Evolutionary conservation across 2,329 filamentous ascomycete genomes (phyloP).

Genomic region (Westerdykella aurantiaca): DNA sequence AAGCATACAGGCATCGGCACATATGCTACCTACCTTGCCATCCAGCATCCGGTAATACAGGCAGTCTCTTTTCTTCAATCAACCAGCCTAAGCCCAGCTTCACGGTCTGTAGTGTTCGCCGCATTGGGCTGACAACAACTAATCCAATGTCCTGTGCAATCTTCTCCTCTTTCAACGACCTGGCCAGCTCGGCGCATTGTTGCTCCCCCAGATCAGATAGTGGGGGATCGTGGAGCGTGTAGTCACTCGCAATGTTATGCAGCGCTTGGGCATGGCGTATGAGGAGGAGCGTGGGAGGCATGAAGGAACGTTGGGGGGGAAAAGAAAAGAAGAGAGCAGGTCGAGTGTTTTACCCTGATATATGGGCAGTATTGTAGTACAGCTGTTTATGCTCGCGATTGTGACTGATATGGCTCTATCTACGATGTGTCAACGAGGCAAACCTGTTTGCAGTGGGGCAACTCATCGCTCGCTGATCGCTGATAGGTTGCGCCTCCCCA

Average conservation of each 20-base stretch:
- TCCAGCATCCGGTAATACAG: slow-evolving; percentile 52
- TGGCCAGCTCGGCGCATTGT: slow-evolving; percentile 39
- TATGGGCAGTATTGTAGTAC: no score
- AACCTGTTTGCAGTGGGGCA: no score
- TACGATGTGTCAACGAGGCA: no score
- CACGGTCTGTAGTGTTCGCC: slow-evolving; percentile 60
- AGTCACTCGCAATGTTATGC: slow-evolving; percentile 42
- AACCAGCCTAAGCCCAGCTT: slow-evolving; percentile 55
- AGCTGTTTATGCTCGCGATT: no score
- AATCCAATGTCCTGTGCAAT: slow-evolving; percentile 45
- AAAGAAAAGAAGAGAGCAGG: neutral
- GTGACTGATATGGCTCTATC: no score
- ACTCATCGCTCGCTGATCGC: no score
- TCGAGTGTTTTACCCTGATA: no score
- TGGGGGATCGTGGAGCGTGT: slow-evolving; percentile 39
- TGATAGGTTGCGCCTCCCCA: no score
- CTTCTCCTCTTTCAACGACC: slow-evolving; percentile 31
- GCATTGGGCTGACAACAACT: slow-evolving; percentile 61
- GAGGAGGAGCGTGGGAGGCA: slow-evolving; percentile 43
- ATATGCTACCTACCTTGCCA: slow-evolving; percentile 54
- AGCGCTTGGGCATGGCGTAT: slow-evolving; percentile 43
- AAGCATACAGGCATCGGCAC: neutral
- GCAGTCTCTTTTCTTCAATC: slow-evolving; percentile 42
- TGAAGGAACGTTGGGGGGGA: slow-evolving; percentile 6
- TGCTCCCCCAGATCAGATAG: slow-evolving; percentile 39